A percentile compares a stretch with the other conserved stretches of the same genome.
These are phyloP conservation scores for Thielaviopsis musarum DNA, from an alignment of 2,329 filamentous ascomycete species.

Conservation along the genomic window DNA sequence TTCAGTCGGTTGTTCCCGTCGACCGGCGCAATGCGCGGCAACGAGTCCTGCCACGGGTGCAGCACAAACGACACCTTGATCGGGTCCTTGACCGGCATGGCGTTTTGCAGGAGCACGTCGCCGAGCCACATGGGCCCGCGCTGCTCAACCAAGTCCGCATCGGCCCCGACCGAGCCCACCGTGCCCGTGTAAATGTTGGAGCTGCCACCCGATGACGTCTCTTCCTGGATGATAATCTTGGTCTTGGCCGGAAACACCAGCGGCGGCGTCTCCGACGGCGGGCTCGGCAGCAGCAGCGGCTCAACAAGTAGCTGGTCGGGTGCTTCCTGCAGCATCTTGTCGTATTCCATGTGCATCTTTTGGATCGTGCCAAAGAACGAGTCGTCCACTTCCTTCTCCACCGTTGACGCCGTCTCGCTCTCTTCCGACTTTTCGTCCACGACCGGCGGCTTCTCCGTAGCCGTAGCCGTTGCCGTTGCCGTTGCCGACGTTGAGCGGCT, in stretches of 20 bases:
- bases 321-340: constrained; percentile 42
- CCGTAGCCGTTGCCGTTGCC: constrained; percentile 34
- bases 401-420: constrained; percentile 43
- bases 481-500: constrained; percentile 36
- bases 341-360: constrained; percentile 56
- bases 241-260: constrained; percentile 53
- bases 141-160: constrained; percentile 72
- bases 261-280: constrained; percentile 58
- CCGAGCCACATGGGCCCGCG: constrained; percentile 83
- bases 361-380: constrained; percentile 58
- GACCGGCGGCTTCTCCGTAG: constrained; percentile 54
- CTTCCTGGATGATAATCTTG: constrained; percentile 53
- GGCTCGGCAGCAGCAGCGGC: constrained; percentile 48
- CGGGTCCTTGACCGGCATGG: constrained; percentile 72
- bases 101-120: constrained; percentile 71
- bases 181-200: constrained; percentile 86
- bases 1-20: constrained; percentile 85
- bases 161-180: constrained; percentile 57
- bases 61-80: constrained; percentile 92
- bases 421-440: constrained; percentile 64
- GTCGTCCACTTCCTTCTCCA: constrained; percentile 60
- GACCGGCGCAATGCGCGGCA: constrained; percentile 56
- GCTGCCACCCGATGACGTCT: constrained; percentile 45
- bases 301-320: constrained; percentile 36
- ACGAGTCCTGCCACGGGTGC: constrained; percentile 56